These are phyloP conservation scores for Gossypium sturtianum DNA, from an alignment of 345 rosid species.

Conservation along the genomic window DNA sequence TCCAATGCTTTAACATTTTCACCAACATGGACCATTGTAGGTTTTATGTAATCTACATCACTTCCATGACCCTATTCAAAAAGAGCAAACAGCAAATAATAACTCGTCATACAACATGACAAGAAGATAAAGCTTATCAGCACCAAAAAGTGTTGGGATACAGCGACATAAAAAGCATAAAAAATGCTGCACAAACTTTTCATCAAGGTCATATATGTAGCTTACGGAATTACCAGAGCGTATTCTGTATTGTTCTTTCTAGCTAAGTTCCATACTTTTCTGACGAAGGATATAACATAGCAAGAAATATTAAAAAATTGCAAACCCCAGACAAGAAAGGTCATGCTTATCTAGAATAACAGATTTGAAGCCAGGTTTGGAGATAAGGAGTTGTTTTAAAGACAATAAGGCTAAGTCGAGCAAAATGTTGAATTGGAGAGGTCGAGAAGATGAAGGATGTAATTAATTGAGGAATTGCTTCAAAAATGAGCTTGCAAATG, in stretches of 20 bases:
- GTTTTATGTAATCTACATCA: slow-evolving; percentile 70
- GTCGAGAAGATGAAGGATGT: not conserved
- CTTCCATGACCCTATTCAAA: slow-evolving; percentile 74
- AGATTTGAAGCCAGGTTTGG: not conserved
- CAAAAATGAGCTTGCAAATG: not conserved
- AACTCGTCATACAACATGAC: not conserved
- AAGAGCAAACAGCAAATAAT: not conserved
- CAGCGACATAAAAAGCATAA: not conserved
- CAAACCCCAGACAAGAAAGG: not conserved
- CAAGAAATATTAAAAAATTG: not conserved
- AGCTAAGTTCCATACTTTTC: not conserved
- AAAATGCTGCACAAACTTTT: not conserved
- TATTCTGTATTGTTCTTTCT: not conserved
- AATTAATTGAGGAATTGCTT: not conserved
- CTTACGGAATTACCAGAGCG: not conserved
- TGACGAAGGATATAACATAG: not conserved
- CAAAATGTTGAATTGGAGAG: not conserved
- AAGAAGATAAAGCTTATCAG: not conserved
- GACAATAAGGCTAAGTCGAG: not conserved
- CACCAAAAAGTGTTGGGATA: not conserved
- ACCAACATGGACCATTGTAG: slow-evolving; percentile 44
- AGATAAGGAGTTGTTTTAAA: not conserved
- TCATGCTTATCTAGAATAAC: not conserved
- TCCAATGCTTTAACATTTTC: slow-evolving; percentile 56
- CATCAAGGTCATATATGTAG: not conserved